Base-by-base conservation (phyloP, 1,284 basidiomycete species). In the Cutaneotrichosporon cavernicola region DNA sequence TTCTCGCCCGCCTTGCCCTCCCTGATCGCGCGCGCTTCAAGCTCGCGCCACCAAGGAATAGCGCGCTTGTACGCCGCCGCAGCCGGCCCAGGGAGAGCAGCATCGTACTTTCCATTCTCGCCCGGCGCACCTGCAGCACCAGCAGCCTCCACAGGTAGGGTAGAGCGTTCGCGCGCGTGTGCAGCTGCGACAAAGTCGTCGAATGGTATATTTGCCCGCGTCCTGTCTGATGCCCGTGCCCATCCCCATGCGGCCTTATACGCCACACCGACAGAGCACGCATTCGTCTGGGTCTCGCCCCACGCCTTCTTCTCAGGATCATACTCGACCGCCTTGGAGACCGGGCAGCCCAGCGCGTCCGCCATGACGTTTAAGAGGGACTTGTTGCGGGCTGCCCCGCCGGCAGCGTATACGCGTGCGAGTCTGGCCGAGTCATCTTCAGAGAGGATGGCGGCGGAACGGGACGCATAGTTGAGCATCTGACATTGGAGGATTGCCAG, bases 401-500 rank as follows among this genome's bases (percentile, higher is more conserved):
- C 92, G 0, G 90, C 89, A 38, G 91, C 83, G 65, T 92, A 87
- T 59, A 94, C 84, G 31, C 90, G 83, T 56, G 85, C 84, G 34
- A 92, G 82, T 10, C 34, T 84, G 9, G 68, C 53, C 77, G 59
- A 60, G 8, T 80, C 72, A 85, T 85, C 2, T 82, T 82, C 36
- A 89, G 85, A 62, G 89, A 92, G 64, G 87, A 92, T 73, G 21
- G 73, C 67, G 18, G 69, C 64, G 10, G 73, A 72, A 18, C 77
- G 70, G 13, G 73, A 69, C 31, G 71, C 68, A 64, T 78, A 79
- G 58, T 75, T 76, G 63, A 94, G 82, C 75, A 94, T 86, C 73
- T 95, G 92, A 0, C 90, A 91, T 78, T 92, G 89, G 68, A 95
- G 82, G 68, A 95, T 90, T 6, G 90, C 88, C n/a, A 90, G 85